Base-by-base conservation (phyloP, 225 moss, liverwort and hornwort genomes). In the Pseudisothecium myosuroides region DNA sequence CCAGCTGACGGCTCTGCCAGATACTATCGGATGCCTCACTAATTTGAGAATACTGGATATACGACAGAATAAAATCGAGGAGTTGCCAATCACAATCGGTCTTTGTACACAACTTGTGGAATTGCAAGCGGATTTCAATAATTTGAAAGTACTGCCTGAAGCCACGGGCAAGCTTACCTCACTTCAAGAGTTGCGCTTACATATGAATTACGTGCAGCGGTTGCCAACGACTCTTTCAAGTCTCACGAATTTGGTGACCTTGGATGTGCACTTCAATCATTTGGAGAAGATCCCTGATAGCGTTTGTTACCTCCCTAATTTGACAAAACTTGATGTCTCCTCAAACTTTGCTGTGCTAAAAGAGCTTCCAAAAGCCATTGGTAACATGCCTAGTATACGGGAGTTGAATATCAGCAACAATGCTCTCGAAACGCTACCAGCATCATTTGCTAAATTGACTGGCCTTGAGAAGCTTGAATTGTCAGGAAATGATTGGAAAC, bases 71-170 rank as follows among this genome's bases (percentile, higher is more conserved):
- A 92, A 93, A 68, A 92, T 98, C 60, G 96, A 93, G 80, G 98
- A 98, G 90, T 91, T 98, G 85, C 97, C 98, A 29, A 87, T 94
- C 54, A 96, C 95, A 55, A 95, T 98, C 43, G 96, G 96, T 76
- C 94, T 95, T 39, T 96, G 96, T 82, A 96, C 94, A 49, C 87
- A 94, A 86, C 92, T 98, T 87, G 92, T 94, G 87, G 97, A 98
- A 88, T 83, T 98, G 66, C 88, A 76, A 50, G 96, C 93, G 56
- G 96, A 96, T 88, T 96, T 96, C 85, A 98, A 98, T 90, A 55
- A 93, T 41, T 90, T 98, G 87, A 98, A 97, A 88, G 96, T 95
- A 61, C 88, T 98, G 79, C 98, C 98, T 83, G 96, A 97, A 92
- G 96, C 97, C 68, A 82, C 95, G 22, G 96, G 97, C 39, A 94